Evolutionary conservation across 2,329 filamentous ascomycete genomes (phyloP).

Genomic region (Diplocarpon rosae): DNA sequence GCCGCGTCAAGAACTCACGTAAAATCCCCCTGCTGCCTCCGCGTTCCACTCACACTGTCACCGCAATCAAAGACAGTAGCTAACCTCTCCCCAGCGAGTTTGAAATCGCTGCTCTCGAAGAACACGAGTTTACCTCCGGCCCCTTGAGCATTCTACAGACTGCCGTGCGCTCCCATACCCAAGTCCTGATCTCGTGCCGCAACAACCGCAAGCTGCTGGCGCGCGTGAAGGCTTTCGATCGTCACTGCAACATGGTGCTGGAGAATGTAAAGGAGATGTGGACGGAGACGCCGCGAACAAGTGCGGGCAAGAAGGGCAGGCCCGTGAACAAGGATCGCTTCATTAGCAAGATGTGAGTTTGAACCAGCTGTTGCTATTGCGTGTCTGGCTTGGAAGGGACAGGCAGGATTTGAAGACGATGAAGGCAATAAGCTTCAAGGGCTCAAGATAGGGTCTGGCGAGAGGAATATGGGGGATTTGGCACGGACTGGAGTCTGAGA

Average conservation of each 20-base stretch:
- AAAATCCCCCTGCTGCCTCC: slow-evolving; percentile 31
- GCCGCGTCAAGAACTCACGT: slow-evolving; percentile 86
- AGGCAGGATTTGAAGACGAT: background rate
- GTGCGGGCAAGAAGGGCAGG: slow-evolving; percentile 77
- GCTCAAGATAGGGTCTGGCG: no score
- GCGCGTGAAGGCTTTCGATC: slow-evolving; percentile 95
- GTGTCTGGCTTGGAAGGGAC: slow-evolving; percentile 1
- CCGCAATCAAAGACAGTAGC: slow-evolving; percentile 8
- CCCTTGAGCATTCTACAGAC: slow-evolving; percentile 93
- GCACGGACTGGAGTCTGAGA: background rate
- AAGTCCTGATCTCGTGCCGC: slow-evolving; percentile 93
- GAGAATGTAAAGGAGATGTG: slow-evolving; percentile 99
- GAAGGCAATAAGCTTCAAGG: no score
- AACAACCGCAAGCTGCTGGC: slow-evolving; percentile 98
- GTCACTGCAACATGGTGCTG: slow-evolving; percentile 98
- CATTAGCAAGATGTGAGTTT: slow-evolving; percentile 85
- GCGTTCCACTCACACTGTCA: slow-evolving; percentile 9
- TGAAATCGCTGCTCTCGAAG: slow-evolving; percentile 71
- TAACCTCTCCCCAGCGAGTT: slow-evolving; percentile 55
- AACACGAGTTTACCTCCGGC: slow-evolving; percentile 69
- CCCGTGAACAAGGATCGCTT: slow-evolving; percentile 97
- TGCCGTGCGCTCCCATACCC: slow-evolving; percentile 84
- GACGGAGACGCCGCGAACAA: slow-evolving; percentile 81
- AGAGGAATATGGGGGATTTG: no score
- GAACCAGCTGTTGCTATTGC: background rate